phyloP scores from a whole-genome alignment of 1,139 yeast species.

The Geotrichum histeridarum region DNA sequence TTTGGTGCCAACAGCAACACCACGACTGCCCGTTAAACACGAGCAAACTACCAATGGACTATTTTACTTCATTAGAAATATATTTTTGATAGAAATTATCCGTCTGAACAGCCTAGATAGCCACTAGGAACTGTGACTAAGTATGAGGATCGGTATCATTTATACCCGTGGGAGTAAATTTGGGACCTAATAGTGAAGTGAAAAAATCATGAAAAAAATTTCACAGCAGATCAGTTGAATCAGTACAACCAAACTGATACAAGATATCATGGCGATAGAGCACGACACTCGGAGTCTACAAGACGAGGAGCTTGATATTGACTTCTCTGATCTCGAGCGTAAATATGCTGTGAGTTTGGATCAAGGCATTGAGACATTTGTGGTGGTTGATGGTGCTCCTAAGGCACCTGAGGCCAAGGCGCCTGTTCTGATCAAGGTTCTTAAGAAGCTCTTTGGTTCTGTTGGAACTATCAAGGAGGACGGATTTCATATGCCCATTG shows the following conservation, averaged over 20 bases:
- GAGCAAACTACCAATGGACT: too few relatives aligned
- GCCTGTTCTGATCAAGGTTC: conserved; percentile 76
- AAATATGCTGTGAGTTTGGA: conserved; percentile 60
- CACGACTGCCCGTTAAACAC: too few relatives aligned
- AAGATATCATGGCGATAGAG: conserved; percentile 4
- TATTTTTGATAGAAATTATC: too few relatives aligned
- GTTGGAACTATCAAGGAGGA: conserved; percentile 68
- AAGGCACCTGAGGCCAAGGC: conserved; percentile 87
- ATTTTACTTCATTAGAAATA: too few relatives aligned
- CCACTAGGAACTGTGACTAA: too few relatives aligned
- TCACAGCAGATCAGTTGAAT: conserved; percentile 11
- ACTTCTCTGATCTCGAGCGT: conserved; percentile 82
- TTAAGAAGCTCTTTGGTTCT: conserved; percentile 69
- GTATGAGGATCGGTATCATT: too few relatives aligned
- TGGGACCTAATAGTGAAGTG: not conserved
- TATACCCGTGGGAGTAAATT: not conserved
- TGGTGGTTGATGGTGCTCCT: conserved; percentile 94
- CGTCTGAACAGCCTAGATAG: too few relatives aligned
- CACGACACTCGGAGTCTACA: conserved; percentile 17
- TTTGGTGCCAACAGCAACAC: too few relatives aligned
- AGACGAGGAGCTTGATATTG: conserved; percentile 42
- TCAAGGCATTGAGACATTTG: conserved; percentile 66
- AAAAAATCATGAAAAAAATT: conserved; percentile 9
- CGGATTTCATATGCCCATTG: conserved; percentile 72
- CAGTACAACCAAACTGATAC: conserved; percentile 5